These are phyloP conservation scores for Colletotrichum trifolii DNA, from an alignment of 2,329 filamentous ascomycete genomes.

Conservation along the genomic window DNA sequence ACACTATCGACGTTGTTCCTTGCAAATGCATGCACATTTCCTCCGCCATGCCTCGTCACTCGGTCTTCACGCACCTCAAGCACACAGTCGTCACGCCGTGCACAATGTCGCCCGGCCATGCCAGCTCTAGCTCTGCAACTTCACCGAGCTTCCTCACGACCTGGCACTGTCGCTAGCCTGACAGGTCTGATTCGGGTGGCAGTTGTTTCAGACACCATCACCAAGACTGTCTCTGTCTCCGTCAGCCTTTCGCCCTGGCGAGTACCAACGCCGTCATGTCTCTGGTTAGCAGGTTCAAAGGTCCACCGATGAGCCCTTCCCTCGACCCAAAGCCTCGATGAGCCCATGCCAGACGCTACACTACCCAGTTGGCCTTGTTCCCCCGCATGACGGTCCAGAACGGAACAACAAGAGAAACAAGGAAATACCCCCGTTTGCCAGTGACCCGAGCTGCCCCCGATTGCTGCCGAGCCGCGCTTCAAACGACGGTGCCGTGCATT, in stretches of 20 bases:
- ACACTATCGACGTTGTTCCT: slow-evolving; percentile 1
- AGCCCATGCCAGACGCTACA: neutral
- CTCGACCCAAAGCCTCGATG: neutral
- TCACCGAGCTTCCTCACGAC: slow-evolving; percentile 1
- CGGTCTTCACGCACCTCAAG: slow-evolving; percentile 15
- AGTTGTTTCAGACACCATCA: slow-evolving; percentile 14
- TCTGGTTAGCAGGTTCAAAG: slow-evolving; percentile 2
- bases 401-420: neutral
- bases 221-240: slow-evolving; percentile 15
- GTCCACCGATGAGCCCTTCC: neutral
- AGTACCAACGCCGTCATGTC: slow-evolving; percentile 12
- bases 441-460: neutral
- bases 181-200: slow-evolving; percentile 17
- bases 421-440: slow-evolving; percentile 1
- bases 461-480: slow-evolving; percentile 2
- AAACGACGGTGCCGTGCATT: neutral
- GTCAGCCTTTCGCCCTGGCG: slow-evolving; percentile 15
- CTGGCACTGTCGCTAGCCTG: slow-evolving; percentile 9
- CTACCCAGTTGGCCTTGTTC: neutral
- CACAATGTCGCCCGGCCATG: slow-evolving; percentile 1
- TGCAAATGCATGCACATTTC: slow-evolving; percentile 15
- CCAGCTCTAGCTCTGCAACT: neutral
- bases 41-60: slow-evolving; percentile 7
- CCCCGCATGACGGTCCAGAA: slow-evolving; percentile 6
- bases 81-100: slow-evolving; percentile 8